phyloP scores from a whole-genome alignment of 345 rosid genomes.

The Ailanthus altissimus region DNA sequence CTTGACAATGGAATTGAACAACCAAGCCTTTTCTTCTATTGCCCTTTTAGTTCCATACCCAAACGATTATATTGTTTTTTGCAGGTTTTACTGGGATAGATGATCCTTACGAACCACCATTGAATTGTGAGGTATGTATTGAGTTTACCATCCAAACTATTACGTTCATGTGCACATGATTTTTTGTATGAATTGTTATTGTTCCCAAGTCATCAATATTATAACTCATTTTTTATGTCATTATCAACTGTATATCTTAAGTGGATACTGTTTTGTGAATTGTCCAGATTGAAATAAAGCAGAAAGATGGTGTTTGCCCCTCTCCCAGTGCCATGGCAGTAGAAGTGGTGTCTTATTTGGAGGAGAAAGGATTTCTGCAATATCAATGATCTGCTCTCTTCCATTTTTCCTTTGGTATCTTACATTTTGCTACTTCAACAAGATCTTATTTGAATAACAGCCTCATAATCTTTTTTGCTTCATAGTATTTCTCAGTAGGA shows the following conservation, averaged over 20 bases:
- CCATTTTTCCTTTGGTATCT: neutral
- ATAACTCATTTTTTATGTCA: neutral
- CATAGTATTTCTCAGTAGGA: neutral
- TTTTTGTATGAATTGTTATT: neutral
- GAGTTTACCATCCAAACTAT: neutral
- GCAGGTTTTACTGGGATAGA: constrained; percentile 95
- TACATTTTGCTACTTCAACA: neutral
- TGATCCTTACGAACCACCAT: constrained; percentile 87
- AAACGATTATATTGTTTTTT: neutral
- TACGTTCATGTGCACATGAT: neutral
- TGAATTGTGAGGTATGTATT: constrained; percentile 70
- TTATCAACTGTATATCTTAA: neutral
- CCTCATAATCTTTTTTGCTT: neutral
- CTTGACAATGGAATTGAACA: neutral
- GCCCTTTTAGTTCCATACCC: neutral
- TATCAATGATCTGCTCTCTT: constrained; percentile 27
- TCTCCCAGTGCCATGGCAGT: constrained; percentile 72
- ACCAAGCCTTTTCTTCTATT: neutral
- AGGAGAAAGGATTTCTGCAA: constrained; percentile 70
- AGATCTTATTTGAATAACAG: neutral
- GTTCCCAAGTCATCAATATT: neutral
- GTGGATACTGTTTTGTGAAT: neutral
- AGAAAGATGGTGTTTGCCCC: constrained; percentile 70
- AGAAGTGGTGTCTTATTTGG: constrained; percentile 66
- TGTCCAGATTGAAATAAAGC: constrained; percentile 67